phyloP scores from a whole-genome alignment of 1,284 basidiomycete genomes.

The Microbotryomycetes sp. region DNA sequence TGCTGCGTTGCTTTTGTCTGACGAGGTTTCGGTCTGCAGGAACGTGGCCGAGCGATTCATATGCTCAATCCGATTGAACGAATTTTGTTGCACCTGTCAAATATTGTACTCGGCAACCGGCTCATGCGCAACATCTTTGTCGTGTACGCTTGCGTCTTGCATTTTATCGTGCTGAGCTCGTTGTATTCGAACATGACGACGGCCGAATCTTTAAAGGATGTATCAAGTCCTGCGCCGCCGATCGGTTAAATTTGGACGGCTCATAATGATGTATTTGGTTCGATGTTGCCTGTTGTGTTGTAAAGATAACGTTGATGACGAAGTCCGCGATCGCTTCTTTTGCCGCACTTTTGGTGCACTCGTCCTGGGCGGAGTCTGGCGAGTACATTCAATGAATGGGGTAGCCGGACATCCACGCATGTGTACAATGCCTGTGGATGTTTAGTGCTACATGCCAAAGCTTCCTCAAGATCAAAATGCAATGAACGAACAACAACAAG shows the following conservation, averaged over 20 bases:
- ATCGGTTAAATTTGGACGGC: too few relatives aligned
- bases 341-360: too few relatives aligned
- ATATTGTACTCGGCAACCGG: slow-evolving; percentile 78
- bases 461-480: too few relatives aligned
- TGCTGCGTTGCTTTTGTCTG: not conserved
- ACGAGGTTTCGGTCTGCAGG: slow-evolving; percentile 50
- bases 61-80: slow-evolving; percentile 87
- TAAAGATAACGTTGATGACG: too few relatives aligned
- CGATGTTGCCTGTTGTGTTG: too few relatives aligned
- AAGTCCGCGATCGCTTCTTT: too few relatives aligned
- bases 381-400: too few relatives aligned
- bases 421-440: too few relatives aligned
- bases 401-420: too few relatives aligned
- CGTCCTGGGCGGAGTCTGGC: too few relatives aligned
- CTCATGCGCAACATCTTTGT: slow-evolving; percentile 62
- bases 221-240: not conserved
- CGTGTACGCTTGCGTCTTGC: slow-evolving; percentile 68
- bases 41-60: slow-evolving; percentile 83
- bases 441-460: too few relatives aligned
- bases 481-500: not conserved
- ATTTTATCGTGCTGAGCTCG: slow-evolving; percentile 70
- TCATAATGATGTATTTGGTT: too few relatives aligned
- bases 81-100: slow-evolving; percentile 75
- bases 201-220: not conserved
- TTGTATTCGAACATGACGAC: slow-evolving; percentile 47